A percentile compares a stretch with the other conserved stretches of the same genome.
These are phyloP conservation scores for Bruguiera hainesii DNA, from an alignment of 441 rosid species.

Conservation along the genomic window DNA sequence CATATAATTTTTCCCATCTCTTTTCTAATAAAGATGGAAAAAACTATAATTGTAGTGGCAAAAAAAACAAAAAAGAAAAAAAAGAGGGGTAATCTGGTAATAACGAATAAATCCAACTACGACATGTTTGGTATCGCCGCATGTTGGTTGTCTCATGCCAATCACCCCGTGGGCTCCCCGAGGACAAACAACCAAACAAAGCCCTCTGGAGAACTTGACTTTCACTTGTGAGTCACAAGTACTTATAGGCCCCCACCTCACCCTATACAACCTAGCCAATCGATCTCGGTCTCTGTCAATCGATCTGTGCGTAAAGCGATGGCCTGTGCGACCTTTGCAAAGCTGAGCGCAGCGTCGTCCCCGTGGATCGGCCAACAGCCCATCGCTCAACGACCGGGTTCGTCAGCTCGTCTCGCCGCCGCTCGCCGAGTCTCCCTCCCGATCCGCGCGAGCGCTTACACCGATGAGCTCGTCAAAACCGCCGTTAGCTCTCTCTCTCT, in stretches of 20 bases:
- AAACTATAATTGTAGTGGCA: no score
- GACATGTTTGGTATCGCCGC: conserved; percentile 33
- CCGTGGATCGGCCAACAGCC: conserved; percentile 72
- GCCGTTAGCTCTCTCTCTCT: conserved; percentile 50
- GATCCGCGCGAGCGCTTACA: conserved; percentile 73
- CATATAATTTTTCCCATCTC: no score
- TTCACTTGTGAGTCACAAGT: not conserved
- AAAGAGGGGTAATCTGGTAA: conserved; percentile 24
- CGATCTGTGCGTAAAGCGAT: conserved; percentile 20
- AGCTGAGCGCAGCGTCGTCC: conserved; percentile 60
- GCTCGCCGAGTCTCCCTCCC: conserved; percentile 61
- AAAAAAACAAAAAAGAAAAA: no score
- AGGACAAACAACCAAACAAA: conserved; percentile 12
- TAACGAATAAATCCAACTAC: conserved; percentile 15
- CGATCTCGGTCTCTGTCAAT: not conserved
- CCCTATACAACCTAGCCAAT: not conserved
- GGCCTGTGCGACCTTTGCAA: conserved; percentile 70
- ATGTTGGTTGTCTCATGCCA: conserved; percentile 12
- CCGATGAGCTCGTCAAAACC: conserved; percentile 87
- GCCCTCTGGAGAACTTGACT: not conserved
- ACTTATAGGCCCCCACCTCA: not conserved
- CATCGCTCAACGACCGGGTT: conserved; percentile 33
- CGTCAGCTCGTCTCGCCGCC: conserved; percentile 15
- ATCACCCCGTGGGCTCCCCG: conserved; percentile 33
- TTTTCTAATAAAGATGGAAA: no score